Conservation (phyloP, 768 basidiomycete species). For the Mycena floridula region DNA sequence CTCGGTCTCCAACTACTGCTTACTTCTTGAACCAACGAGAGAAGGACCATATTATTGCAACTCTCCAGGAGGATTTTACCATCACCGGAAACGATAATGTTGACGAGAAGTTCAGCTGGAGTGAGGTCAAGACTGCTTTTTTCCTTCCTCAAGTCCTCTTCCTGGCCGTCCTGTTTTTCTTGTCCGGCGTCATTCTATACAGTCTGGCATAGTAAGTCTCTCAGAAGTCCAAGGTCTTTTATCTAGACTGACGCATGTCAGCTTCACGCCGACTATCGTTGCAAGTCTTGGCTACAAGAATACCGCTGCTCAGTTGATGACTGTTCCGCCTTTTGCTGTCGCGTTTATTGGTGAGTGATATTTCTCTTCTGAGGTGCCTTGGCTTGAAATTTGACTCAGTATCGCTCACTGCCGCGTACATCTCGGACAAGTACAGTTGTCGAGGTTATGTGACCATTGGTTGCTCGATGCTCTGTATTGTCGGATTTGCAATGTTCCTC, state of each 20-base stretch:
- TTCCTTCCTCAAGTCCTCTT: constrained; percentile 30
- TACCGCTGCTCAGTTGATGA: constrained; percentile 41
- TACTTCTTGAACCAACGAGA: constrained; percentile 32
- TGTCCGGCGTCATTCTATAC: constrained; percentile 21
- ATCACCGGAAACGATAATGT: constrained; percentile 16
- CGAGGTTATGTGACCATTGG: constrained; percentile 44
- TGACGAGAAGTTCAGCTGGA: constrained; percentile 29
- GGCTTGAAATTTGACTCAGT: constrained; percentile 13
- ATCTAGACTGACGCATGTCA: constrained; percentile 23
- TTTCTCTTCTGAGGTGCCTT: neutral
- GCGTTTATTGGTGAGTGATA: constrained; percentile 20
- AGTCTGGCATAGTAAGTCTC: constrained; percentile 13
- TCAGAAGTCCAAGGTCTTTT: constrained; percentile 12
- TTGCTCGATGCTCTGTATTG: constrained; percentile 32
- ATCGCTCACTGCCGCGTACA: constrained; percentile 31
- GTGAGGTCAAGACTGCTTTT: constrained; percentile 24
- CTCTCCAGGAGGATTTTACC: constrained; percentile 28
- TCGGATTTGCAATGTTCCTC: constrained; percentile 51
- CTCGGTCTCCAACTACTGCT: constrained; percentile 29
- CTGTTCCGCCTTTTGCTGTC: constrained; percentile 35
- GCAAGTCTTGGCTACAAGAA: constrained; percentile 38
- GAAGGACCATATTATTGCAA: constrained; percentile 31
- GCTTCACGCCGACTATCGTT: constrained; percentile 58
- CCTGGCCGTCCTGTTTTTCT: constrained; percentile 24
- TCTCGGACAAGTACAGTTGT: constrained; percentile 47